A percentile compares a stretch with the other conserved stretches of the same genome.
These are phyloP conservation scores for Pulchroboletus neoregius DNA, from an alignment of 1,284 basidiomycete genomes.

Conservation along the genomic window DNA sequence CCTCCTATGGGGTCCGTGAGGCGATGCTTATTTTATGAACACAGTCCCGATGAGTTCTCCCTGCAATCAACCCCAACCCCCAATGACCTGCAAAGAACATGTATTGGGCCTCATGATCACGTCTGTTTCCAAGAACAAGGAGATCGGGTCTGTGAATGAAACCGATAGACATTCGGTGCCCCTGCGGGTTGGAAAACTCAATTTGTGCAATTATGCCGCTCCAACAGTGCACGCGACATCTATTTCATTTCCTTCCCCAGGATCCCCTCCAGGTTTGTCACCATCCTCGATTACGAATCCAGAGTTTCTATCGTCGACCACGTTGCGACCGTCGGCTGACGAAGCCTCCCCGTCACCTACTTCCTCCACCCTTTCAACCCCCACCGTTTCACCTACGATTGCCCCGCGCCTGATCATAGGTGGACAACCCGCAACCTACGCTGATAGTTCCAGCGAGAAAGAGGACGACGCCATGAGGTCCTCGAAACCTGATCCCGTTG, in stretches of 20 bases:
- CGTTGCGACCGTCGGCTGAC: neutral
- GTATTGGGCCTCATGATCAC: slow-evolving; percentile 6
- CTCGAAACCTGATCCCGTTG: slow-evolving; percentile 4
- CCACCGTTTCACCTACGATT: slow-evolving; percentile 21
- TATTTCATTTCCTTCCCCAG: neutral
- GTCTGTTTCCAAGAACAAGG: neutral
- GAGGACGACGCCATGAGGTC: neutral
- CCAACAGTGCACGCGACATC: slow-evolving; percentile 17
- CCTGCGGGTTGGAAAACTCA: slow-evolving; percentile 21
- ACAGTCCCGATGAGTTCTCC: slow-evolving; percentile 11
- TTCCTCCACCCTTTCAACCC: slow-evolving; percentile 30
- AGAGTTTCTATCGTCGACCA: neutral
- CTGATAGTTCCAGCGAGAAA: neutral
- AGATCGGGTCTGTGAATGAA: neutral
- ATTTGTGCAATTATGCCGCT: slow-evolving; percentile 25
- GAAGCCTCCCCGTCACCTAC: slow-evolving; percentile 24
- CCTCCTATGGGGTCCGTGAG: neutral
- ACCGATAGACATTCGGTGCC: neutral
- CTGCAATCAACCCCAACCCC: neutral
- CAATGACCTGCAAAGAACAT: slow-evolving; percentile 16
- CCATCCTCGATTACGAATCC: neutral
- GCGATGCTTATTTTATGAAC: slow-evolving; percentile 5
- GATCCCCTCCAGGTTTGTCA: neutral
- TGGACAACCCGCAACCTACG: slow-evolving; percentile 22
- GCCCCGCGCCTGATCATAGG: slow-evolving; percentile 27